phyloP scores from a whole-genome alignment of 352 stramenopile species.

The Phytophthora ramorum region DNA sequence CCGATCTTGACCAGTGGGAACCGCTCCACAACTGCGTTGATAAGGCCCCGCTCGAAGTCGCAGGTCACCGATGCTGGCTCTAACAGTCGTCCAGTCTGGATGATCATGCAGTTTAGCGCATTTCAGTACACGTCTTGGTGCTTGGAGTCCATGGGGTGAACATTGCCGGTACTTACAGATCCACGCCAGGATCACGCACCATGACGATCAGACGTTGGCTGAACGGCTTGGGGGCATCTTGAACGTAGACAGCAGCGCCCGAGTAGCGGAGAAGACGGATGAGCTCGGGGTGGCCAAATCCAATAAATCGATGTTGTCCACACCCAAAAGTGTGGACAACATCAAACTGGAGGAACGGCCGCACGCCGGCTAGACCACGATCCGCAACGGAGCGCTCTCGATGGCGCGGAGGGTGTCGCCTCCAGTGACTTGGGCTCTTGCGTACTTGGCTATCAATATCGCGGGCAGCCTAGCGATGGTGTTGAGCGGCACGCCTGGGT shows the following conservation, averaged over 20 bases:
- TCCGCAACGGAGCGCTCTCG: not conserved
- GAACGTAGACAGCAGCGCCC: conserved; percentile 3
- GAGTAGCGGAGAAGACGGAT: conserved; percentile 6
- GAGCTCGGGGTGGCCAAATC: conserved; percentile 8
- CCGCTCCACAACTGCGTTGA: conserved; percentile 18
- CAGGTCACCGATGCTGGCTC: conserved; percentile 8
- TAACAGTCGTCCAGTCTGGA: conserved; percentile 10
- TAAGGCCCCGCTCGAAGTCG: conserved; percentile 19
- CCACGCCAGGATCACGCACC: not conserved
- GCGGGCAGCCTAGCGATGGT: not conserved
- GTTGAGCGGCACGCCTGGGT: not conserved
- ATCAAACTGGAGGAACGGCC: conserved; percentile 13
- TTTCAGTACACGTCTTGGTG: conserved; percentile 10
- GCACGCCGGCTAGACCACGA: not conserved
- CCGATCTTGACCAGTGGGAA: conserved; percentile 16
- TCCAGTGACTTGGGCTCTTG: conserved; percentile 2
- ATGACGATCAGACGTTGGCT: not conserved
- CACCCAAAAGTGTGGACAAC: conserved; percentile 3
- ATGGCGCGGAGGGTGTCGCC: conserved; percentile 5
- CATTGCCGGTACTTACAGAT: not conserved
- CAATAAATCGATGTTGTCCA: not conserved
- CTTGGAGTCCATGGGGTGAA: conserved; percentile 20
- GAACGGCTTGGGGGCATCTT: conserved; percentile 8
- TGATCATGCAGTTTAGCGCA: conserved; percentile 10
- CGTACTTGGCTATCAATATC: conserved; percentile 13